Evolutionary conservation across 306 rosid species (phyloP), one percentile per base, ranked within the genome.

Genomic region (Erythrophleum fordii): DNA sequence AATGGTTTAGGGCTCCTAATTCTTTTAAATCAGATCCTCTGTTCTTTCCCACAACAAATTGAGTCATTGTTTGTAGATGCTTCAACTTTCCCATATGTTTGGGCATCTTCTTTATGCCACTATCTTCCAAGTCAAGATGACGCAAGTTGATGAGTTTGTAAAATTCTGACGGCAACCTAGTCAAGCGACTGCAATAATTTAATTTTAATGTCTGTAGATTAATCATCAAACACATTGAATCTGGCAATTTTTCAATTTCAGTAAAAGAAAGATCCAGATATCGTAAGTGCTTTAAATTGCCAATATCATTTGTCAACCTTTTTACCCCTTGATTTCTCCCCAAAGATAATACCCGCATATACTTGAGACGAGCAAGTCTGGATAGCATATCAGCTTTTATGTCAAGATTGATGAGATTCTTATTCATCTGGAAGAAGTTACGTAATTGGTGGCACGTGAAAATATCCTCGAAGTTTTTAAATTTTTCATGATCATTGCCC

Each of bases 241-340:
- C 29, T 0, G 85, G 88, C 20, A 85, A 23, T 1, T 31, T 49
- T 77, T 13, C 46, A 67, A 85, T 66, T n/a, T n/a, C n/a, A n/a
- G n/a, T n/a, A n/a, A n/a, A n/a, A 1, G 83, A 20, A 65, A 66
- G 77, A 46, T 85, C 46, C 11, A 85, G 66, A 72, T 81, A 85
- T 20, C 77, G 83, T 23, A 85, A 25, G 44, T 65, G 83, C 11
- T 35, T 77, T 52, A 85, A 31, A 18, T 77, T 77, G 6, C 77
- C 0, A 46, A 85, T 25, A n/a, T 18, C 56, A 58, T 11, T 73
- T 6, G 75, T 25, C 46, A 77, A 34, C 34, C 25, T 49, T 4
- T 31, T 0, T 5, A 67, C 0, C 1, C 0, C 1, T 4, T 0
- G 0, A 26, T 13, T 20, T 4, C 4, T 0, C 0, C 9, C 0